Conservation (phyloP, 2,329 filamentous ascomycete species). For the Knoxdaviesia proteae region DNA sequence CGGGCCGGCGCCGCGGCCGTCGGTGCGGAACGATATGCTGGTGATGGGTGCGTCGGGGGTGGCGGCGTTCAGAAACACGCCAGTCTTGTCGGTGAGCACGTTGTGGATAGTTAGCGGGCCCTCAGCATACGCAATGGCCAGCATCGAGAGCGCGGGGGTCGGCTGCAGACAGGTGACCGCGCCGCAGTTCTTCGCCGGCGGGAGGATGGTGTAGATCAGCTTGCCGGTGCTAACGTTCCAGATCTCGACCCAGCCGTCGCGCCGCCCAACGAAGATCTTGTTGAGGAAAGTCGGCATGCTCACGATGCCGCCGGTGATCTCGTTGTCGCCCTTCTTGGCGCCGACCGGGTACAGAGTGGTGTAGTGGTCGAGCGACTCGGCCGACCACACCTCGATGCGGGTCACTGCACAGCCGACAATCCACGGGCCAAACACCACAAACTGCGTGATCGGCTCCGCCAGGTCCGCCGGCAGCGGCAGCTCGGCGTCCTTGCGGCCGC, state of each 20-base stretch:
- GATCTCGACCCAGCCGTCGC: slow-evolving; percentile 80
- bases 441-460: slow-evolving; percentile 50
- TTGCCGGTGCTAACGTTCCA: slow-evolving; percentile 93
- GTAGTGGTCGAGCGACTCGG: slow-evolving; percentile 66
- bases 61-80: slow-evolving; percentile 49
- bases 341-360: slow-evolving; percentile 52
- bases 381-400: slow-evolving; percentile 78
- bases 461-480: slow-evolving; percentile 46
- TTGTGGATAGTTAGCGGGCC: slow-evolving; percentile 68
- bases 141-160: slow-evolving; percentile 60
- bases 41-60: slow-evolving; percentile 46
- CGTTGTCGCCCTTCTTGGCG: slow-evolving; percentile 34
- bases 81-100: slow-evolving; percentile 52
- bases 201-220: slow-evolving; percentile 73
- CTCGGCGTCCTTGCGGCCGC: slow-evolving; percentile 66
- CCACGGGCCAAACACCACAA: slow-evolving; percentile 80
- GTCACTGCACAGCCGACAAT: slow-evolving; percentile 60
- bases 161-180: slow-evolving; percentile 75
- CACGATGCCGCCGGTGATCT: slow-evolving; percentile 85
- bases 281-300: slow-evolving; percentile 79
- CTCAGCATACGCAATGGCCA: slow-evolving; percentile 71
- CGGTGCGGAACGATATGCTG: slow-evolving; percentile 76
- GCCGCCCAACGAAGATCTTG: slow-evolving; percentile 77
- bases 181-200: slow-evolving; percentile 50
- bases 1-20: slow-evolving; percentile 69